phyloP scores from a whole-genome alignment of 192 early-diverging fungal species.

The Mortierella hygrophila region DNA sequence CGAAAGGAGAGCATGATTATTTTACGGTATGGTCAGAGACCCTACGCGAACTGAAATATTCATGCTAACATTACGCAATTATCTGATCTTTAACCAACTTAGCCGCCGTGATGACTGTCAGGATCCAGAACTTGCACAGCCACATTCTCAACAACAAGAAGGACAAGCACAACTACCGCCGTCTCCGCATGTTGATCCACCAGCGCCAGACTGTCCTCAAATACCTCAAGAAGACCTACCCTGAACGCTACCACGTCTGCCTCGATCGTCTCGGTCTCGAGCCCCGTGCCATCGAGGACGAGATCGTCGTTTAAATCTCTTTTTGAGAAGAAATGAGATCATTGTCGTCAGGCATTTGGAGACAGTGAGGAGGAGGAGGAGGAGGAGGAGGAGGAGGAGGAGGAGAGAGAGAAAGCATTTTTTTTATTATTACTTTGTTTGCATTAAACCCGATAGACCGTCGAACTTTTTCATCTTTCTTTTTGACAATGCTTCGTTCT shows the following conservation, averaged over 20 bases:
- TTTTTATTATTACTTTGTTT: not conserved
- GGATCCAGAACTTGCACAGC: conserved; percentile 86
- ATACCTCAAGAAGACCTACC: conserved; percentile 84
- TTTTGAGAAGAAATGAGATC: not conserved
- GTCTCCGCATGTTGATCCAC: conserved; percentile 82
- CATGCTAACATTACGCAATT: not conserved
- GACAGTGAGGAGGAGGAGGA: not conserved
- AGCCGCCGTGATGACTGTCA: conserved; percentile 93
- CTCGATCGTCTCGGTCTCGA: conserved; percentile 79
- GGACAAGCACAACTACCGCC: conserved; percentile 91
- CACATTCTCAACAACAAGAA: conserved; percentile 87
- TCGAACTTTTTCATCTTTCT: not conserved
- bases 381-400: not conserved
- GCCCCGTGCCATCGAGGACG: conserved; percentile 72
- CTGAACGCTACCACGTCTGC: conserved; percentile 76
- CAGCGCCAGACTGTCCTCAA: conserved; percentile 88
- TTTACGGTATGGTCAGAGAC: not conserved
- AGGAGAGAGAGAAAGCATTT: not conserved
- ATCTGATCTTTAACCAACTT: not conserved
- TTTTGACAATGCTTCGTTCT: too few relatives aligned
- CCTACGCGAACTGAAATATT: not conserved
- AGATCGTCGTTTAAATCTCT: conserved; percentile 66
- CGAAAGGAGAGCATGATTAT: not conserved
- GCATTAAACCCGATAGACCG: conserved; percentile 6
- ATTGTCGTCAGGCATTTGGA: not conserved